A percentile compares a stretch with the other conserved stretches of the same genome.
Evolutionary conservation across 2,329 filamentous ascomycete genomes (phyloP).

Genomic region (Calonectria naviculata): DNA sequence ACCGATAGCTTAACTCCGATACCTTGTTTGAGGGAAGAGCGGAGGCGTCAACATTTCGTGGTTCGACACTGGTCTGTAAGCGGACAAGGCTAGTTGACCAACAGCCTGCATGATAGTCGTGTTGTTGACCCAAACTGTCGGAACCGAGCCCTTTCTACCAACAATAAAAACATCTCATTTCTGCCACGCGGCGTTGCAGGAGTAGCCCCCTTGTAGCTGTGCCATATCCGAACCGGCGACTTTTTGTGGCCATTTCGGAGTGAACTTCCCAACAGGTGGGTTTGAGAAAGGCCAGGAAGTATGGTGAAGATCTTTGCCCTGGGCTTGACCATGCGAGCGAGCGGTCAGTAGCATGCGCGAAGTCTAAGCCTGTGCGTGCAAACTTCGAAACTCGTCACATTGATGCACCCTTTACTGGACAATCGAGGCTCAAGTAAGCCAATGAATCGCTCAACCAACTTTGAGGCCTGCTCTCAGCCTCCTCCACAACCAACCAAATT

Average conservation of each 20-base stretch:
- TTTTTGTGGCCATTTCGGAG: neutral
- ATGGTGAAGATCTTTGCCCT: neutral
- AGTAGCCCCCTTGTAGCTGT: constrained; percentile 16
- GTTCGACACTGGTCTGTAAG: neutral
- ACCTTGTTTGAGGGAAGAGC: neutral
- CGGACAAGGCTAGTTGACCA: constrained; percentile 21
- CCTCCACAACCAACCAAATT: constrained; percentile 2
- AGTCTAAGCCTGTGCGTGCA: neutral
- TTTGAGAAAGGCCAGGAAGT: neutral
- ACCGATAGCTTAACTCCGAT: neutral
- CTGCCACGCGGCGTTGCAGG: constrained; percentile 13
- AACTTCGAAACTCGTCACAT: neutral
- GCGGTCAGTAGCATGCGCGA: constrained; percentile 3
- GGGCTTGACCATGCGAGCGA: neutral
- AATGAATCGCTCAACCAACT: neutral
- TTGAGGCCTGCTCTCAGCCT: constrained; percentile 9
- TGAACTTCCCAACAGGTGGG: neutral
- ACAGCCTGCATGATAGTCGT: constrained; percentile 18
- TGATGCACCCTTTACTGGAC: neutral
- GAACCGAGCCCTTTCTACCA: constrained; percentile 9
- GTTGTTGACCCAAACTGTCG: constrained; percentile 24
- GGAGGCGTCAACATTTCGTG: neutral
- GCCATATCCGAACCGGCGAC: constrained; percentile 1
- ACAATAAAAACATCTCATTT: constrained; percentile 13
- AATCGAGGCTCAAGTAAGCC: constrained; percentile 15